These are phyloP conservation scores for Piedraia hortae DNA, from an alignment of 2,329 filamentous ascomycete genomes.

Conservation along the genomic window DNA sequence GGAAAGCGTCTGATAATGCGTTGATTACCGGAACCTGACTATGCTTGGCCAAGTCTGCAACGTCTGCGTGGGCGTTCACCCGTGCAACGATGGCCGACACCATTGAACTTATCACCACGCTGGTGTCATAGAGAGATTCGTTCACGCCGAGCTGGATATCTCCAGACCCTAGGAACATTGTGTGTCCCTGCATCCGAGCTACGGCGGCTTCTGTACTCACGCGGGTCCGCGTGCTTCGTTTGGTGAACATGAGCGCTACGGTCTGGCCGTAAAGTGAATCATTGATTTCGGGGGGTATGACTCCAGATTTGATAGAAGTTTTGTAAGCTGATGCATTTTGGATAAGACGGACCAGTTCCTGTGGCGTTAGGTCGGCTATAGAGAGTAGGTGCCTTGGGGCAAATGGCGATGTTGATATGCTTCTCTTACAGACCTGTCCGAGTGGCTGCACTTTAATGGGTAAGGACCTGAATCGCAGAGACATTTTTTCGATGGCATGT, in stretches of 20 bases:
- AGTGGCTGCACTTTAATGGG: no score
- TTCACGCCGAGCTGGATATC: conserved; percentile 95
- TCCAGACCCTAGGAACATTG: conserved; percentile 88
- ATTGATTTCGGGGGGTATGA: conserved; percentile 29
- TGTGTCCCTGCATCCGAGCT: conserved; percentile 63
- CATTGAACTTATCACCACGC: conserved; percentile 67
- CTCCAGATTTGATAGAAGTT: conserved; percentile 41
- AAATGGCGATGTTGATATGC: no score
- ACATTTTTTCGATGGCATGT: no score
- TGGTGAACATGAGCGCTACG: conserved; percentile 89
- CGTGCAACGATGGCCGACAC: conserved; percentile 22
- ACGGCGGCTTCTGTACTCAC: conserved; percentile 84
- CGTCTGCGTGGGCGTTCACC: conserved; percentile 24
- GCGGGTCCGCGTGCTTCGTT: conserved; percentile 76
- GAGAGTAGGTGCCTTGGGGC: conserved; percentile 70
- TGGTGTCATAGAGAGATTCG: conserved; percentile 81
- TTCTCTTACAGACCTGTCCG: no score
- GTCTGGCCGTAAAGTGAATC: conserved; percentile 45
- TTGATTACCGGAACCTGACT: conserved; percentile 24
- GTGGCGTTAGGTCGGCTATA: conserved; percentile 56
- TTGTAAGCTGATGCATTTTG: conserved; percentile 61
- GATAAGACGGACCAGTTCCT: conserved; percentile 58
- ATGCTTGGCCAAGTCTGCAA: conserved; percentile 21
- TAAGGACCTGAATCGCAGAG: no score
- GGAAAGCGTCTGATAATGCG: conserved; percentile 59